A percentile compares a stretch with the other conserved stretches of the same genome.
These are phyloP conservation scores for Anaeramoeba flamelloides DNA, from an alignment of 78 protist species.

Conservation along the genomic window DNA sequence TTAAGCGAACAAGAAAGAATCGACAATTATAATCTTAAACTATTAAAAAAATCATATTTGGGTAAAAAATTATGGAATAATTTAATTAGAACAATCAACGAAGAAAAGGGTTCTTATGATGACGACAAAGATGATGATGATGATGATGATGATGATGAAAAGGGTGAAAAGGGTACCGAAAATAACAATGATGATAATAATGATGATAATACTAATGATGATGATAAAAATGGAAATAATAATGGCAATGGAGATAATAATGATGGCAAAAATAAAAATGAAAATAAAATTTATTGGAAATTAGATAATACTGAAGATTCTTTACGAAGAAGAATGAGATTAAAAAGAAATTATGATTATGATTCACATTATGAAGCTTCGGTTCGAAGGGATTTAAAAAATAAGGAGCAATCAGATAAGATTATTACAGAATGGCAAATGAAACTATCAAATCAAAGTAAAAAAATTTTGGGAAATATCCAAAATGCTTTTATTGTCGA, in stretches of 20 bases:
- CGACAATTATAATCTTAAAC: not conserved
- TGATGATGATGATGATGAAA: not conserved
- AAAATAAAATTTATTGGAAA: not conserved
- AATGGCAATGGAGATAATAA: not conserved
- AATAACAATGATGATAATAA: not conserved
- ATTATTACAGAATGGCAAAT: not conserved
- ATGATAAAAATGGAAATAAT: not conserved
- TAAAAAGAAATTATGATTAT: not conserved
- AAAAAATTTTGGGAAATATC: no score
- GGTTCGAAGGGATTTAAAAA: not conserved
- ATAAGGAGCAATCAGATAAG: not conserved
- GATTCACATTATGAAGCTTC: conserved; percentile 1
- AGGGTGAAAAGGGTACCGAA: not conserved
- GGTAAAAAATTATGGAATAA: not conserved
- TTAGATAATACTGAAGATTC: not conserved
- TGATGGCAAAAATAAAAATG: not conserved
- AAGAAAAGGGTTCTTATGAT: no score
- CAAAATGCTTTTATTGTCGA: no score
- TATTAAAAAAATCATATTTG: not conserved
- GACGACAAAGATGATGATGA: not conserved
- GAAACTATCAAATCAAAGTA: no score
- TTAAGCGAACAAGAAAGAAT: not conserved
- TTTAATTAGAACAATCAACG: no score
- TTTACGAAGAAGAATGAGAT: not conserved
- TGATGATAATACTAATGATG: not conserved